Evolutionary conservation across 208 protist species (phyloP).

Genomic region (Crithidia bombi): DNA sequence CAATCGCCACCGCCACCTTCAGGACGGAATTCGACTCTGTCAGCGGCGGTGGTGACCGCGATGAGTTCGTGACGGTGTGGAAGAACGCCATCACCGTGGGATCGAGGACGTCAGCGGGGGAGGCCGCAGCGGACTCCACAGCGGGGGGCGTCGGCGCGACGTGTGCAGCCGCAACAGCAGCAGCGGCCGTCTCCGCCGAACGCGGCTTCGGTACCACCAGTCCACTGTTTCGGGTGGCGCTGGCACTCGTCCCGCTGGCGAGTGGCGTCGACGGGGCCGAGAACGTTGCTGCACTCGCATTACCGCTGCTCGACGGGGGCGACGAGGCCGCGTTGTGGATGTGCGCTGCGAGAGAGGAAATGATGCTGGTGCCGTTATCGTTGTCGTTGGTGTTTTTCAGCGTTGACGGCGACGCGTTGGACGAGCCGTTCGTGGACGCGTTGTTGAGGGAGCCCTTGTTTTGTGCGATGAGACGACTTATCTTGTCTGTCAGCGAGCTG

Average conservation of each 20-base stretch:
- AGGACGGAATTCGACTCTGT: conserved; percentile 13
- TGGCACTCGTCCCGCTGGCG: background rate
- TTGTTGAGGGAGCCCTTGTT: conserved; percentile 26
- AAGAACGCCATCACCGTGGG: conserved; percentile 55
- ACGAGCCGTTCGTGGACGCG: background rate
- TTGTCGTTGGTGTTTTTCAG: conserved; percentile 1
- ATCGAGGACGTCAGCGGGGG: conserved; percentile 35
- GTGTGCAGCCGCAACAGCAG: background rate
- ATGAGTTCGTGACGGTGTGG: conserved; percentile 14
- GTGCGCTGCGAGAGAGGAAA: conserved; percentile 24
- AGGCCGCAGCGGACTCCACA: conserved; percentile 7
- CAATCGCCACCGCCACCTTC: conserved; percentile 17
- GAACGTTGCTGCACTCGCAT: background rate
- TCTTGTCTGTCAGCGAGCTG: conserved; percentile 25
- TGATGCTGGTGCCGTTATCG: conserved; percentile 19
- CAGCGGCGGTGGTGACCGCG: conserved; percentile 20
- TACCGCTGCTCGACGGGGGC: conserved; percentile 24
- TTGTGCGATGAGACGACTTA: conserved; percentile 37
- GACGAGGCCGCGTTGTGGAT: conserved; percentile 11
- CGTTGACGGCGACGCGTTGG: background rate
- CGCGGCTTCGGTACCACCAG: conserved; percentile 30
- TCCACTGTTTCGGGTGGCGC: background rate
- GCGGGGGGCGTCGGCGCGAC: conserved; percentile 7
- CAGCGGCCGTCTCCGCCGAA: conserved; percentile 11
- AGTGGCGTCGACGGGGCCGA: conserved; percentile 5